Base-by-base conservation (phyloP, 139 green algal species). In the Picochlorum costavermella region DNA sequence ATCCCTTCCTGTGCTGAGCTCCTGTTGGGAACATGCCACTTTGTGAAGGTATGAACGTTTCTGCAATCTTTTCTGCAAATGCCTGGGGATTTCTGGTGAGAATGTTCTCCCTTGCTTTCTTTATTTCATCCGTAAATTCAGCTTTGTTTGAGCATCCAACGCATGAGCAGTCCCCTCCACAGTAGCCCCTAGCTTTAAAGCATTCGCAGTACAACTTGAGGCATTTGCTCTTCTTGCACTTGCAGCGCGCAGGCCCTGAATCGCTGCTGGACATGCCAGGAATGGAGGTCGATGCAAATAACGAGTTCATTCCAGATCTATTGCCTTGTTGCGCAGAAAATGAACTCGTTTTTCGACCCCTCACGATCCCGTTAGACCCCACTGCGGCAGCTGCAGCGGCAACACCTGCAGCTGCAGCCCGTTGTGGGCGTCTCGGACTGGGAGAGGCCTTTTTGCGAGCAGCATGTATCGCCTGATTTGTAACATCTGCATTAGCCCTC, bases 171-270 rank as follows among this genome's bases (percentile, higher is more conserved):
- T 61, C 66, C 14, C 72, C 36, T 14, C 61, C 66, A 73, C 86
- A 93, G 61, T 75, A 90, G n/a, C 71, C 62, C 14, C 75, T 73
- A 23, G 78, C 75, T 8, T 76, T 71, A 63, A 93, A 93, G 77
- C 88, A 95, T 17, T 94, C 88, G 67, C 88, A 95, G 74, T 95
- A 95, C 9, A 96, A 76, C 77, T 96, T 96, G 25, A 96, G 76
- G 69, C 88, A 96, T 46, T 77, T 76, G 16, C 75, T 82, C 65
- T 95, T 93, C 71, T 92, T 92, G 84, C 88, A 96, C 61, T 89
- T 90, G 84, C 88, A 96, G 8, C 75, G 65, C 23, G n/a, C 23
- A 16, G n/a, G 23, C 23, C 20, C 23, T 57, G 12, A 29, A 26
- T 51, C 23, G 58, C 26, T 25, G 12, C 14, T 17, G 10, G 56